Conservation (phyloP, 495 filamentous ascomycete species). For the Cercophora sp. region DNA sequence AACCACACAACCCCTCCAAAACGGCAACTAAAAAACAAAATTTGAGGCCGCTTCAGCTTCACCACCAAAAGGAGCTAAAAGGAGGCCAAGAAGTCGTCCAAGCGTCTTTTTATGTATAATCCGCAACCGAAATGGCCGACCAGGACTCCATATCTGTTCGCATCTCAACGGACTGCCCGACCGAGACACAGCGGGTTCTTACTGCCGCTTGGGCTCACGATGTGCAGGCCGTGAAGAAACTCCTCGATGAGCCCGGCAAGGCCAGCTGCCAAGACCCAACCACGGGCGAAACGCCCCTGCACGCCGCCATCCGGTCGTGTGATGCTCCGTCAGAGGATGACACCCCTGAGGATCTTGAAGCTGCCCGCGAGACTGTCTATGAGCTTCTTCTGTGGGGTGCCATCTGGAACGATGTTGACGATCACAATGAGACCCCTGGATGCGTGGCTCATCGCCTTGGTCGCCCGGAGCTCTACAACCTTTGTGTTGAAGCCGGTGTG, state of each 20-base stretch:
- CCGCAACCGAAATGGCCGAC: conserved; percentile 24
- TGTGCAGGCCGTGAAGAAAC: conserved; percentile 62
- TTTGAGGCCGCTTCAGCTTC: no score
- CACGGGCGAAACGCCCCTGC: conserved; percentile 82
- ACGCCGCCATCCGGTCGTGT: conserved; percentile 84
- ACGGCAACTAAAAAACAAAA: background rate
- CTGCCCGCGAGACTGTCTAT: conserved; percentile 60
- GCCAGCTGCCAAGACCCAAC: conserved; percentile 79
- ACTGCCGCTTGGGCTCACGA: conserved; percentile 83
- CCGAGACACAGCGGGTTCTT: conserved; percentile 56
- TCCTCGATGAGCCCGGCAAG: conserved; percentile 59
- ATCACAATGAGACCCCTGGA: conserved; percentile 82
- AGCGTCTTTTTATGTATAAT: no score
- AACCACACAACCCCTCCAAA: background rate
- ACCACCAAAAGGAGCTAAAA: no score
- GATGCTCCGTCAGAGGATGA: conserved; percentile 46
- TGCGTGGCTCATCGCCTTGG: conserved; percentile 76
- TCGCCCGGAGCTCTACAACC: conserved; percentile 67
- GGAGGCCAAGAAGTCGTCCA: background rate
- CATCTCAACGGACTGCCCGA: conserved; percentile 44
- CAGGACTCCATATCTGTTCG: conserved; percentile 40
- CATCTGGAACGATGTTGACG: conserved; percentile 95
- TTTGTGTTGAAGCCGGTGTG: conserved; percentile 88
- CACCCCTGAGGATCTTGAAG: conserved; percentile 45
- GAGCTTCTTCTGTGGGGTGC: conserved; percentile 82